A percentile compares a stretch with the other conserved stretches of the same genome.
Evolutionary conservation across 2,329 filamentous ascomycete genomes (phyloP).

Genomic region (Aspergillus spinulosporus): DNA sequence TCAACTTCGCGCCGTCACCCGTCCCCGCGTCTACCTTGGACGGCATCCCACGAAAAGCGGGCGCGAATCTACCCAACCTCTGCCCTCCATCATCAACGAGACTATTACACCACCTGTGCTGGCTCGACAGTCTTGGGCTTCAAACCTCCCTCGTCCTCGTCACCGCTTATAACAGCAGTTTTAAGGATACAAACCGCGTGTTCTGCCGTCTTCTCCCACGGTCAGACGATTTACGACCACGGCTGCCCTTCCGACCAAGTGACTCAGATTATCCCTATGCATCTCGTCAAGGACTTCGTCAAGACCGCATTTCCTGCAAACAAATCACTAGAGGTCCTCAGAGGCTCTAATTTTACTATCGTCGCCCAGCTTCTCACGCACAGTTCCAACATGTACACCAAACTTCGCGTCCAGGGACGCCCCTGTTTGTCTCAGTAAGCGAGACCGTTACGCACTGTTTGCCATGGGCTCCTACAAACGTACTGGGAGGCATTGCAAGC

Average conservation of each 20-base stretch:
- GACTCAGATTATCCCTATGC: slow-evolving; percentile 12
- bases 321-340: slow-evolving; percentile 3
- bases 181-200: slow-evolving; percentile 17
- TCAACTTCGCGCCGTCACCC: slow-evolving; percentile 14
- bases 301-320: slow-evolving; percentile 12
- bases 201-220: not conserved
- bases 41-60: slow-evolving; percentile 23
- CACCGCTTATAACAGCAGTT: not conserved
- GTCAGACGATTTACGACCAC: too few relatives aligned
- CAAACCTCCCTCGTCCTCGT: not conserved
- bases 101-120: slow-evolving; percentile 1
- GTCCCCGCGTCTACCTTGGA: slow-evolving; percentile 20
- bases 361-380: slow-evolving; percentile 15
- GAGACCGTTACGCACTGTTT: slow-evolving; percentile 27
- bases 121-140: not conserved
- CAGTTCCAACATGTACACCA: slow-evolving; percentile 29
- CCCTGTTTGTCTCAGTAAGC: slow-evolving; percentile 31
- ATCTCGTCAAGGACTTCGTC: slow-evolving; percentile 19
- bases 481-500: slow-evolving; percentile 35
- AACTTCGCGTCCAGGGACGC: slow-evolving; percentile 25
- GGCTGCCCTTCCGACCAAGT: not conserved
- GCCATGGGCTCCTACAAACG: slow-evolving; percentile 33
- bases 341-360: slow-evolving; percentile 1
- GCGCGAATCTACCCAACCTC: slow-evolving; percentile 16
- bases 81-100: not conserved